Conservation (phyloP, 2,329 filamentous ascomycete species). For the Mycosphaerella sp. region DNA sequence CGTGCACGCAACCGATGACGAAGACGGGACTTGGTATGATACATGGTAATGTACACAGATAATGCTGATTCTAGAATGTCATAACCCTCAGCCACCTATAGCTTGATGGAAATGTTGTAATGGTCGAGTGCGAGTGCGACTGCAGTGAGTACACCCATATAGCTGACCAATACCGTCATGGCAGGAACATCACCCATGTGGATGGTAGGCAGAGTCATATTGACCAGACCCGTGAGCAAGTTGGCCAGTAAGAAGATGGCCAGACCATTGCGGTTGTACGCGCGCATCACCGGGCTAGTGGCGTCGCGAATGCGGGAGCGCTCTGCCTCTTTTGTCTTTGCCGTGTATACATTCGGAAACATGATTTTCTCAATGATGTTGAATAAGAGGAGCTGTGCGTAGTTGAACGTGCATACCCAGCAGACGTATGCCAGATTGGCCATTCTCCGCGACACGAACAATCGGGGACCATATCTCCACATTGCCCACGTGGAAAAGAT, state of each 20-base stretch:
- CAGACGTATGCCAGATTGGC: conserved; percentile 91
- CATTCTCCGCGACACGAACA: conserved; percentile 76
- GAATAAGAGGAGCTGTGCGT: conserved; percentile 70
- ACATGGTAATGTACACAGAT: too few species aligned
- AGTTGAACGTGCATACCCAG: conserved; percentile 91
- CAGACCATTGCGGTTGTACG: conserved; percentile 84
- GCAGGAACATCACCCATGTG: conserved; percentile 58
- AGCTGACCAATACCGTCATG: conserved; percentile 68
- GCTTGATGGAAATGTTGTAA: conserved; percentile 63
- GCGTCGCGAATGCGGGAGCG: conserved; percentile 58
- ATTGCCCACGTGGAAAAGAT: conserved; percentile 65
- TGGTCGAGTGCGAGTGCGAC: conserved; percentile 62
- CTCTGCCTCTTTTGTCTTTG: conserved; percentile 50
- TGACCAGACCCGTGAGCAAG: conserved; percentile 79
- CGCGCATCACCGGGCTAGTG: conserved; percentile 73
- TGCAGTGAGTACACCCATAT: conserved; percentile 60
- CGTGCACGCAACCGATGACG: too few species aligned
- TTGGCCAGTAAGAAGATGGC: conserved; percentile 83
- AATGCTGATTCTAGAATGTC: too few species aligned
- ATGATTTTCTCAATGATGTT: conserved; percentile 69
- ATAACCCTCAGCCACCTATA: conserved; percentile 39
- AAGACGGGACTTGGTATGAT: too few species aligned
- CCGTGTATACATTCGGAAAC: conserved; percentile 65
- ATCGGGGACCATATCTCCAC: conserved; percentile 61
- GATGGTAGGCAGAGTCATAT: conserved; percentile 77